Evolutionary conservation across 139 green algal species (phyloP).

Genomic region (Chlamydomonas incerta): DNA sequence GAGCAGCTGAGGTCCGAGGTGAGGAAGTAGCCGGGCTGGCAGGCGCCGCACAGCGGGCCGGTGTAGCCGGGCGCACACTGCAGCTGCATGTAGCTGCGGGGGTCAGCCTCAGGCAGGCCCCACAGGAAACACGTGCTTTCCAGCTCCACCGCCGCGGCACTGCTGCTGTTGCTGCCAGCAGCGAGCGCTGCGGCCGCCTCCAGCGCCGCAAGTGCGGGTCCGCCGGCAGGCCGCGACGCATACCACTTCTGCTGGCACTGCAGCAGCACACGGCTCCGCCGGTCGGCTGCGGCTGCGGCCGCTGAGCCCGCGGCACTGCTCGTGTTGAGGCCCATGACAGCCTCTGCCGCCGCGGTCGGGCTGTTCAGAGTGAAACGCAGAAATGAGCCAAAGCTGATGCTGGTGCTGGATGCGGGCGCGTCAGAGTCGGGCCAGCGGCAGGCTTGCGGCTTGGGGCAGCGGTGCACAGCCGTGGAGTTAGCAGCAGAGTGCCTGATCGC

Average conservation of each 20-base stretch:
- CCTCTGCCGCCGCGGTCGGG: no score
- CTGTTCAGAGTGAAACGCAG: no score
- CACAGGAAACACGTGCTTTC: not conserved
- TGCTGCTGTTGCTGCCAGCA: no score
- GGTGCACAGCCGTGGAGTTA: not conserved
- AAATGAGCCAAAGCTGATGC: not conserved
- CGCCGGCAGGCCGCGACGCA: not conserved
- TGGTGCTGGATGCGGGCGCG: not conserved
- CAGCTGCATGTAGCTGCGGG: not conserved
- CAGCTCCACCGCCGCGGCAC: no score
- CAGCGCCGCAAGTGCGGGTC: not conserved
- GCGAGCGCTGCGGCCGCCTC: no score
- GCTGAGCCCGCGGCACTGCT: no score
- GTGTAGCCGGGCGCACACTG: not conserved
- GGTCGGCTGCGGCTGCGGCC: no score
- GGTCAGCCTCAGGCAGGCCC: not conserved
- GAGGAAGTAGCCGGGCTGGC: not conserved
- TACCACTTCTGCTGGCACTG: not conserved
- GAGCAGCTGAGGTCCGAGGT: not conserved
- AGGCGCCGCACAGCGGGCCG: not conserved
- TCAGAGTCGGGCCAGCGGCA: not conserved
- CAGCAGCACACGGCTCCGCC: not conserved
- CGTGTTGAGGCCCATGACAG: not conserved
- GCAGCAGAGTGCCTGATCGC: not conserved
- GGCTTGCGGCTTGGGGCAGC: not conserved